Base-by-base conservation (phyloP, 768 basidiomycete species). In the Podaxis sp. region DNA sequence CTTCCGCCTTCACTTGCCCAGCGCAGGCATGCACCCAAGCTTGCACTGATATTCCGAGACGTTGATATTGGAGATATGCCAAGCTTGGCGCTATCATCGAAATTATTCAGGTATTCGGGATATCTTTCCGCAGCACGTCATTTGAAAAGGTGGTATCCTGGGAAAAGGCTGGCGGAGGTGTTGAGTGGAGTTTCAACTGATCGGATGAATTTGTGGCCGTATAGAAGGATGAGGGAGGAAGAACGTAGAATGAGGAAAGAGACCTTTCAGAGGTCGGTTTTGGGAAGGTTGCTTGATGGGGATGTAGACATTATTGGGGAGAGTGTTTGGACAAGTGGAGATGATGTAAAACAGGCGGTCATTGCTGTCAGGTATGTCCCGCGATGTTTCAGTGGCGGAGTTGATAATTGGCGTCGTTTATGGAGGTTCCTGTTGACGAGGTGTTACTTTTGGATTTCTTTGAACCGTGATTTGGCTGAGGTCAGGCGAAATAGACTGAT, bases 181-280 rank as follows among this genome's bases (percentile, higher is more conserved):
- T 64, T 84, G 53, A 63, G 73, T 51, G 69, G 71, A 11, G 74
- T 83, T 66, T 72, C 81, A 15, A 72, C 63, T 22, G 79, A 76
- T 17, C 85, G 80, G 73, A 84, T 80, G 0, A 85, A 92, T 65
- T 76, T 88, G 69, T 93, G 91, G 91, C 88, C 90, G 6, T 92
- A 92, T 70, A 77, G 91, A 38, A 73, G 72, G 28, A 68, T 75
- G 22, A 83, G 90, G n/a, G 68, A 76, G 62, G 64, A 68, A 12
- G 88, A 90, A 70, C 67, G 71, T 1, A 44, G 63, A 0, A 62
- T 59, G 17, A 77, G 83, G 44, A 79, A 74, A 58, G 60, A 61
- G 3, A 65, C 67, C n/a, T 88, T 84, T 68, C 65, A 73, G 8
- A 61, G 63, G 11, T 86, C 87, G 5, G 88, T 90, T 71, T 71